These are phyloP conservation scores for Xylariaceae sp. DNA, from an alignment of 2,329 filamentous ascomycete species.

Conservation along the genomic window DNA sequence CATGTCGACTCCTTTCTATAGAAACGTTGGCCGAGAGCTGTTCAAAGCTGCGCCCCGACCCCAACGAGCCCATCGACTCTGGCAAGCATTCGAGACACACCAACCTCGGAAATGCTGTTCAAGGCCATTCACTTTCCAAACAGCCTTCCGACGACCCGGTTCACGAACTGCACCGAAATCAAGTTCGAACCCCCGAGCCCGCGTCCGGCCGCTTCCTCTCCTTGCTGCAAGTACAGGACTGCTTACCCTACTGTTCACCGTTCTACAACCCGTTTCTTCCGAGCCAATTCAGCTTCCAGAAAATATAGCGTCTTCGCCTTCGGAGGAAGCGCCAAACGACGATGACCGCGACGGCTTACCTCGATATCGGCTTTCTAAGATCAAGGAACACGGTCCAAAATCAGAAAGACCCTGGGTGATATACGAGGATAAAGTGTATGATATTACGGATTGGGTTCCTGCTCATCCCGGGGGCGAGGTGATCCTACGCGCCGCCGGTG, in stretches of 20 bases:
- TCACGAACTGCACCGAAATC: slow-evolving; percentile 16
- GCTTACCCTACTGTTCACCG: slow-evolving; percentile 36
- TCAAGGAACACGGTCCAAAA: slow-evolving; percentile 59
- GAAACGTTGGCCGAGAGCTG: slow-evolving; percentile 28
- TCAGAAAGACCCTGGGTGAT: slow-evolving; percentile 68
- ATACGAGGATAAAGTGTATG: slow-evolving; percentile 69
- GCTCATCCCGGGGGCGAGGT: slow-evolving; percentile 73
- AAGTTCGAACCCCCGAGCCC: slow-evolving; percentile 6
- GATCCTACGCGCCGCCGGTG: slow-evolving; percentile 69
- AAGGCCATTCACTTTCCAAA: slow-evolving; percentile 26
- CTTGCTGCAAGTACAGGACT: slow-evolving; percentile 41
- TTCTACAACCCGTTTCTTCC: slow-evolving; percentile 35
- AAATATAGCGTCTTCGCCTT: slow-evolving; percentile 14
- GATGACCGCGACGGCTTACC: slow-evolving; percentile 53
- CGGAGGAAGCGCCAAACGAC: slow-evolving; percentile 29
- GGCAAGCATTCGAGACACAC: slow-evolving; percentile 22
- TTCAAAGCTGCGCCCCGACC: slow-evolving; percentile 25
- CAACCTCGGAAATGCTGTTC: slow-evolving; percentile 4
- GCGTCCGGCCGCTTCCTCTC: slow-evolving; percentile 31
- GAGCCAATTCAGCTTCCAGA: slow-evolving; percentile 26
- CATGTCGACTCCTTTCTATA: slow-evolving; percentile 20
- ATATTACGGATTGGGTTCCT: slow-evolving; percentile 72
- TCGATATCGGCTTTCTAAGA: slow-evolving; percentile 57
- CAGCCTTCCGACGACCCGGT: slow-evolving; percentile 25
- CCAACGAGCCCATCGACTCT: slow-evolving; percentile 19